Conservation (phyloP, 2,329 filamentous ascomycete genomes). For the Neonectria punicea region DNA sequence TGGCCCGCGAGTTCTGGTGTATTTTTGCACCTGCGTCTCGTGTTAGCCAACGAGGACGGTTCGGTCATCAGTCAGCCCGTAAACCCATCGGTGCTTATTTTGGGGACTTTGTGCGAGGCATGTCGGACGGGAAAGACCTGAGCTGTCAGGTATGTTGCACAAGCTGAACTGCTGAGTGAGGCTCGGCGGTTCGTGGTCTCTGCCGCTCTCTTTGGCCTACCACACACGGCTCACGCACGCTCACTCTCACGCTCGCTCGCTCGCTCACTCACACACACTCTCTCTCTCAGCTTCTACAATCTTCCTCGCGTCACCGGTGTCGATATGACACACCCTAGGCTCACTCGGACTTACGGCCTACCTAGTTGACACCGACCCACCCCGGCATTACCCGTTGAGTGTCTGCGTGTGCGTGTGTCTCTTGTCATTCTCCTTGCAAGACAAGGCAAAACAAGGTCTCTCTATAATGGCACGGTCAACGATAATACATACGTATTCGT, state of each 20-base stretch:
- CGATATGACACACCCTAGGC: conserved; percentile 12
- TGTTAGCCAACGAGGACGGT: neutral
- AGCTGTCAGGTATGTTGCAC: conserved; percentile 1
- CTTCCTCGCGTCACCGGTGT: neutral
- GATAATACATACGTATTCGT: neutral
- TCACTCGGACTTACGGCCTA: conserved; percentile 1
- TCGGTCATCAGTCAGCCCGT: neutral
- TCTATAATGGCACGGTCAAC: neutral
- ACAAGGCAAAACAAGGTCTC: conserved; percentile 10
- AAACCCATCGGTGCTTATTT: conserved; percentile 8
- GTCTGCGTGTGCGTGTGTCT: neutral
- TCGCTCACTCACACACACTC: neutral
- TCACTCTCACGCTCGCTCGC: neutral
- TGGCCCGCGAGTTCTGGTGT: neutral
- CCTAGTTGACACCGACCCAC: neutral
- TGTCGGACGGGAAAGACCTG: neutral
- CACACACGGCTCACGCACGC: neutral
- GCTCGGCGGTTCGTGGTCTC: conserved; percentile 7
- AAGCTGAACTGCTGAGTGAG: conserved; percentile 1
- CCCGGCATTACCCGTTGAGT: conserved; percentile 3
- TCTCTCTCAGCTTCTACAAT: neutral
- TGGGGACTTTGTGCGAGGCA: conserved; percentile 4
- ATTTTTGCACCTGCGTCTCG: neutral
- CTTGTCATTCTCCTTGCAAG: conserved; percentile 8
- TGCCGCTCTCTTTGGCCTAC: neutral